Conservation (phyloP, 805 yeast genomes). For the Candida krabiensis region DNA sequence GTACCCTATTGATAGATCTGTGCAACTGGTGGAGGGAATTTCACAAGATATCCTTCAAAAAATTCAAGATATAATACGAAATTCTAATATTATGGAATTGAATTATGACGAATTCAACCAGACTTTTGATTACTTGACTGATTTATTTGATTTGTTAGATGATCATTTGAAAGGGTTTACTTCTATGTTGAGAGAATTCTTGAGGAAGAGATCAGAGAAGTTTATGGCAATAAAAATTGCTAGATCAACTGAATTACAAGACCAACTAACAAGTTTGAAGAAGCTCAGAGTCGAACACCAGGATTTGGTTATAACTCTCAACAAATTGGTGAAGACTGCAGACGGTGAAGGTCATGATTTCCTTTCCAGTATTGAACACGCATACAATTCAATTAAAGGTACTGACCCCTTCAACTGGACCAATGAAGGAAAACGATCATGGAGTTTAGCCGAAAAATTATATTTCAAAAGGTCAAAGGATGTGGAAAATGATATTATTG, state of each 20-base stretch:
- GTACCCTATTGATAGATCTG: slow-evolving; percentile 66
- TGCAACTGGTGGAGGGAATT: slow-evolving; percentile 64
- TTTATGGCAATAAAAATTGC: slow-evolving; percentile 63
- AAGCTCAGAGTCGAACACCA: slow-evolving; percentile 55
- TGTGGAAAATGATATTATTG: slow-evolving; percentile 48
- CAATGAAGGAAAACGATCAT: slow-evolving; percentile 35
- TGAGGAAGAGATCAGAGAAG: slow-evolving; percentile 71
- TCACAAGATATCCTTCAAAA: slow-evolving; percentile 54
- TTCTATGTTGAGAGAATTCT: slow-evolving; percentile 66
- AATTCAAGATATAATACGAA: slow-evolving; percentile 39
- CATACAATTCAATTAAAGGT: slow-evolving; percentile 40
- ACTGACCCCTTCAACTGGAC: slow-evolving; percentile 41
- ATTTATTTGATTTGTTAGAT: slow-evolving; percentile 54
- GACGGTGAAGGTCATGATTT: slow-evolving; percentile 17
- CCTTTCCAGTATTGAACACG: slow-evolving; percentile 35
- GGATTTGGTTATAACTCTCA: slow-evolving; percentile 36
- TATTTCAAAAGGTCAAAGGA: slow-evolving; percentile 44
- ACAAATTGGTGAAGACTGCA: slow-evolving; percentile 6
- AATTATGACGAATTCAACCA: slow-evolving; percentile 40
- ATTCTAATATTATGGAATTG: slow-evolving; percentile 44
- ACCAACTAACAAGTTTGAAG: slow-evolving; percentile 42
- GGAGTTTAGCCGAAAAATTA: slow-evolving; percentile 41
- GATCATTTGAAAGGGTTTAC: slow-evolving; percentile 61
- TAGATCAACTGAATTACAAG: slow-evolving; percentile 41
- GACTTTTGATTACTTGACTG: slow-evolving; percentile 29